Percentiles rank a stretch among this genome's conserved stretches.
Evolutionary conservation across 192 early-diverging fungal species (phyloP).

Genomic region (Powellomyces hirtus): DNA sequence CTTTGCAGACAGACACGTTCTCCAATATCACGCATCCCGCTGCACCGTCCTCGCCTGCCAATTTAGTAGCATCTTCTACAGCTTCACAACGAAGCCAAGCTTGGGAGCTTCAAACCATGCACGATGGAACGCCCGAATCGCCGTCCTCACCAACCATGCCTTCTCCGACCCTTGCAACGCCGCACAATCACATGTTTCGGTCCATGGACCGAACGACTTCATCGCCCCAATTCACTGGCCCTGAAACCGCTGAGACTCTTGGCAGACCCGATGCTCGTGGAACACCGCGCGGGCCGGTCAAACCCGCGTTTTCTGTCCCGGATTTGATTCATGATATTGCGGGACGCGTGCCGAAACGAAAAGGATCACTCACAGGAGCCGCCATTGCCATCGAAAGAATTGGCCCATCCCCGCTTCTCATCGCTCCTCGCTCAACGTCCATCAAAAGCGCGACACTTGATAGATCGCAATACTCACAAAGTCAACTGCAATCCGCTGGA

Average conservation of each 20-base stretch:
- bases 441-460: conserved; percentile 15
- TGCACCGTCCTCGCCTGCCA: too few species aligned
- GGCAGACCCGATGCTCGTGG: background rate
- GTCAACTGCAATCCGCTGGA: too few species aligned
- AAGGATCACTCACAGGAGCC: conserved; percentile 17
- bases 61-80: too few species aligned
- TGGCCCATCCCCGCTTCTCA: conserved; percentile 16
- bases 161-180: background rate
- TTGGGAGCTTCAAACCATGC: too few species aligned
- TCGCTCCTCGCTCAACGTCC: conserved; percentile 1
- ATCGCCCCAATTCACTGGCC: background rate
- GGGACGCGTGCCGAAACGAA: conserved; percentile 13
- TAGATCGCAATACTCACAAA: too few species aligned
- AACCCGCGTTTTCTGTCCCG: conserved; percentile 6
- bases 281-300: background rate
- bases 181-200: background rate
- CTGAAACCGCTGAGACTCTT: background rate
- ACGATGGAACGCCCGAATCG: background rate
- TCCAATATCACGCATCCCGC: too few species aligned
- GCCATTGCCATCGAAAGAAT: conserved; percentile 4
- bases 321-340: conserved; percentile 10
- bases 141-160: background rate
- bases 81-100: too few species aligned
- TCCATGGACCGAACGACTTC: background rate
- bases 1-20: too few species aligned